Percentiles rank a stretch among this genome's conserved stretches.
phyloP scores from a whole-genome alignment of 257 asterid species.

The Solanum clarkiae region DNA sequence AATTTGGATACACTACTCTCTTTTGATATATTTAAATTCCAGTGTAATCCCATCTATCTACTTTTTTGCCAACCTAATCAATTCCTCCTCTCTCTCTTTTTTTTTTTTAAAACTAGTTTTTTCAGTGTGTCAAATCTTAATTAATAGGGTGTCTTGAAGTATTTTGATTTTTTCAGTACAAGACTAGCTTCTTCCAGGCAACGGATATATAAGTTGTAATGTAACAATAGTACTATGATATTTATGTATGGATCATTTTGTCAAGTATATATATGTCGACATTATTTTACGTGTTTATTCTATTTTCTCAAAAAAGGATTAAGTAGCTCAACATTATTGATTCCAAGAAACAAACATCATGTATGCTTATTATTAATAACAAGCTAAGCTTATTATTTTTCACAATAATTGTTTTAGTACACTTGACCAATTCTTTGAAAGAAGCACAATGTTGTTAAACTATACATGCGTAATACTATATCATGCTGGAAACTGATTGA shows the following conservation, averaged over 20 bases:
- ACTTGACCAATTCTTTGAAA: not conserved
- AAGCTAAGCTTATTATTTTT: not conserved
- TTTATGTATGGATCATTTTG: not conserved
- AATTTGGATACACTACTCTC: slow-evolving; percentile 37
- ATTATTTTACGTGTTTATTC: not conserved
- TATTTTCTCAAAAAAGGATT: not conserved
- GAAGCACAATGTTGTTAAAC: not conserved
- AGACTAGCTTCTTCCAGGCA: not conserved
- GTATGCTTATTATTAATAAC: not conserved
- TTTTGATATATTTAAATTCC: slow-evolving; percentile 5
- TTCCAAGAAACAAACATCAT: not conserved
- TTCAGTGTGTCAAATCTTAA: not conserved
- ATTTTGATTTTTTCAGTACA: not conserved
- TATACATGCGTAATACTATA: not conserved
- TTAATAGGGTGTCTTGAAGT: not conserved
- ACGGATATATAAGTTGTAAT: not conserved
- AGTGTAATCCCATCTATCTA: not conserved
- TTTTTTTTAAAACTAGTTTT: not conserved
- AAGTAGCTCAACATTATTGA: not conserved
- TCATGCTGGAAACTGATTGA: not conserved
- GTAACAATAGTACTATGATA: not conserved
- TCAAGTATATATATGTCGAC: not conserved
- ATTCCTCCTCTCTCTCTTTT: not conserved
- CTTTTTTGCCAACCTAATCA: not conserved
- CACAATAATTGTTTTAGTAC: not conserved